A percentile compares a stretch with the other conserved stretches of the same genome.
Evolutionary conservation across 768 basidiomycete genomes (phyloP).

Genomic region (Amyloporia xantha): DNA sequence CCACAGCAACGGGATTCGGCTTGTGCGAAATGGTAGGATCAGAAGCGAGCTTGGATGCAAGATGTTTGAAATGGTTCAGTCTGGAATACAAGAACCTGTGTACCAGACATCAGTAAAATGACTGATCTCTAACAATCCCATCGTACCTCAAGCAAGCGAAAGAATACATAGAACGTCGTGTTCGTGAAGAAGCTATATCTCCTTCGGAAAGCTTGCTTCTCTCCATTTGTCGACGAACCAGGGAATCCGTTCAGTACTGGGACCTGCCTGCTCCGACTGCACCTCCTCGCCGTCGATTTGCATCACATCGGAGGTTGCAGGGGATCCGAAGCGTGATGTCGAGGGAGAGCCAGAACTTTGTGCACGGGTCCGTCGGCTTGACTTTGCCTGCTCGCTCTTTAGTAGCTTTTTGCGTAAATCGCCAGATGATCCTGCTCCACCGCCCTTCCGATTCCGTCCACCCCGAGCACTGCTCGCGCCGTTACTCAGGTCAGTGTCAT

Average conservation of each 20-base stretch:
- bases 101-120: no score
- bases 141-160: constrained; percentile 82
- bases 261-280: constrained; percentile 3
- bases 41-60: constrained; percentile 43
- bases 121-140: no score
- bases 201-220: constrained; percentile 33
- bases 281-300: constrained; percentile 25
- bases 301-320: constrained; percentile 41
- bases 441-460: constrained; percentile 32
- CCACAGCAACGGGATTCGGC: constrained; percentile 31
- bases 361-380: constrained; percentile 53
- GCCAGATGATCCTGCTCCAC: constrained; percentile 28
- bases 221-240: constrained; percentile 10
- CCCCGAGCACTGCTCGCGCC: constrained; percentile 27
- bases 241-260: background rate
- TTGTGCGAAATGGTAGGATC: constrained; percentile 19
- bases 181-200: constrained; percentile 80
- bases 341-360: constrained; percentile 48
- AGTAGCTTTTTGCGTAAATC: constrained; percentile 75
- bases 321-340: constrained; percentile 56
- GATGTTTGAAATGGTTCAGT: constrained; percentile 70
- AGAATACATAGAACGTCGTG: constrained; percentile 77
- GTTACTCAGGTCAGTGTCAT: constrained; percentile 31
- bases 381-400: constrained; percentile 80
- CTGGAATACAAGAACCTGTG: constrained; percentile 84